A percentile compares a stretch with the other conserved stretches of the same genome.
Evolutionary conservation across 2,329 filamentous ascomycete genomes (phyloP).

Genomic region (Graphiopsis chlorocephala): DNA sequence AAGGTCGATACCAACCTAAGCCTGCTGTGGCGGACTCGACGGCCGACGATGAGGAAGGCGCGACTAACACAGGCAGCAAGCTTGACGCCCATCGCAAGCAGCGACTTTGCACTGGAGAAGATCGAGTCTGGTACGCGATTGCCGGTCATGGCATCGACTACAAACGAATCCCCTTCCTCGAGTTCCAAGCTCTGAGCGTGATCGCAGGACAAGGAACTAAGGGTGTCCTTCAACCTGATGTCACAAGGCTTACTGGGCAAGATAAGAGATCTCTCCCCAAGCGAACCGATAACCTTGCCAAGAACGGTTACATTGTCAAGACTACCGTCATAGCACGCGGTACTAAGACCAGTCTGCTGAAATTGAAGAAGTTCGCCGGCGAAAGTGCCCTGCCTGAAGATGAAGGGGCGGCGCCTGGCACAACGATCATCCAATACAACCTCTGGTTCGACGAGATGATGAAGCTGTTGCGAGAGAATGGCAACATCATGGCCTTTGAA

Average conservation of each 20-base stretch:
- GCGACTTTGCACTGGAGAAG: conserved; percentile 52
- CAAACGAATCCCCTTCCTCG: conserved; percentile 51
- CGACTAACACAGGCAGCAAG: not conserved
- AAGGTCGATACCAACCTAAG: conserved; percentile 38
- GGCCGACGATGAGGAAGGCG: not conserved
- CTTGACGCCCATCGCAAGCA: conserved; percentile 16
- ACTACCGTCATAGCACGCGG: conserved; percentile 47
- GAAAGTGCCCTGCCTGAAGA: conserved; percentile 19
- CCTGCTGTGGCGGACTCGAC: conserved; percentile 39
- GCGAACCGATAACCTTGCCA: conserved; percentile 55
- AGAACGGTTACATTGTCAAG: conserved; percentile 63
- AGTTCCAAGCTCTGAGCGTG: conserved; percentile 57
- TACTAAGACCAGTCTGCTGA: conserved; percentile 56
- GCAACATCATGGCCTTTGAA: conserved; percentile 50
- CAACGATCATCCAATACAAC: conserved; percentile 42
- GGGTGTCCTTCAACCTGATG: conserved; percentile 58
- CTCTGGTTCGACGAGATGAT: conserved; percentile 50
- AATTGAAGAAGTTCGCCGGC: conserved; percentile 50
- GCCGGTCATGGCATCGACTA: conserved; percentile 59
- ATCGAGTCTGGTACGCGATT: conserved; percentile 59
- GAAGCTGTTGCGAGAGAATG: conserved; percentile 45
- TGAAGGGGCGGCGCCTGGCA: conserved; percentile 14
- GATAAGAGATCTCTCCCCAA: conserved; percentile 64
- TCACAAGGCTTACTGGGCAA: conserved; percentile 56
- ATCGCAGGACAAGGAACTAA: conserved; percentile 54